Base-by-base conservation (phyloP, 2,329 filamentous ascomycete genomes). In the Chrysosporium queenslandicum region DNA sequence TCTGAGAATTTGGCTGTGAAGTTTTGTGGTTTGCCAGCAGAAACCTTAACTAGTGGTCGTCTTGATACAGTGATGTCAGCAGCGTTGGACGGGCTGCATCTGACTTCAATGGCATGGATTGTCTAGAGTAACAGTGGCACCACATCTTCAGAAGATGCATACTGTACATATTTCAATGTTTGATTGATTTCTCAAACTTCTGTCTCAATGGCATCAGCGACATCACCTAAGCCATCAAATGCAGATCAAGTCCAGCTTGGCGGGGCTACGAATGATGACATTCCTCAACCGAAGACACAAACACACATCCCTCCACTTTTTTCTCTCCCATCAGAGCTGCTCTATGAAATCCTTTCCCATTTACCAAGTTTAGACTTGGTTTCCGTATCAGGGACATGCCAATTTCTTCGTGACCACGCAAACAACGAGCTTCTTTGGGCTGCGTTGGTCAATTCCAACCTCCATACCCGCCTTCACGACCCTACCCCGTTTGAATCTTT, bases 371-470 rank as follows among this genome's bases (percentile, higher is more conserved):
- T 72, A 36, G 83, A 89, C 53, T 77, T 95, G 9, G 75, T 75
- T 23, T 66, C 70, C 1, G 65, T 83, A 11, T 78, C 81, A 1
- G 69, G 71, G 8, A 83, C 82, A 21, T 91, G 83, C 66, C 81
- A 71, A 21, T 63, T 67, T 3, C 71, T 95, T 2, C 73, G 77
- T 46, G 66, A 68, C 8, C 79, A 85, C 59, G 78, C 81, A 25
- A 70, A 72, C 4, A 77, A 81, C 53, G 87, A 95, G 57, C 69
- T 78, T 5, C 73, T 87, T 36, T 96, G 89, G 88, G 78, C 82
- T 40, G 69, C 72, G 1, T 74, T 85, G 16, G 78, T 95, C 11
- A 82, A 88, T 61, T 68, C 75, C 4, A 81, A 87, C 56, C 71
- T 92, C 0, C 83, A 84, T 0, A 69, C 77, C 30, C 63, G 66